Evolutionary conservation across 2,329 filamentous ascomycete genomes (phyloP).

Genomic region (Claviceps africana): DNA sequence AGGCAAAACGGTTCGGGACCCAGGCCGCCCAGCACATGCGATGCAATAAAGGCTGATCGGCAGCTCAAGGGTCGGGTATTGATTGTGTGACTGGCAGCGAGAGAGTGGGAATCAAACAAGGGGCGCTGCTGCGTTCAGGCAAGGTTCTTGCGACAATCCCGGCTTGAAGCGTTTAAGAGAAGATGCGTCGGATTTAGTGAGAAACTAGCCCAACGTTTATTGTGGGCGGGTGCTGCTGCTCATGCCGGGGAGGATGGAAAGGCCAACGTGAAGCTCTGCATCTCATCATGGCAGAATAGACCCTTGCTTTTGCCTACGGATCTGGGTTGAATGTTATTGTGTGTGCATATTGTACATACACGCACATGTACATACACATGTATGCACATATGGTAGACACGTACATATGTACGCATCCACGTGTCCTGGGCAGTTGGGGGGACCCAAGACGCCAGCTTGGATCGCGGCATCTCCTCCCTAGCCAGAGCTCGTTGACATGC

Average conservation of each 20-base stretch:
- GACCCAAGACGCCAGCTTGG: neutral
- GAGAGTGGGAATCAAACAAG: constrained; percentile 8
- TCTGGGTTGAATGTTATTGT: too few relatives aligned
- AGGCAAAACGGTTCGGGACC: constrained; percentile 14
- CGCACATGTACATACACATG: too few relatives aligned
- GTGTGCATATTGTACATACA: too few relatives aligned
- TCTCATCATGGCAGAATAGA: neutral
- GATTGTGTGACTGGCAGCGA: constrained; percentile 33
- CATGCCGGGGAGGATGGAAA: constrained; percentile 14
- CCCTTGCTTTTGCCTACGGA: neutral
- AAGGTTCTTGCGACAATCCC: constrained; percentile 4
- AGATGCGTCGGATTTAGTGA: constrained; percentile 6
- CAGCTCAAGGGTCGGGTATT: constrained; percentile 30
- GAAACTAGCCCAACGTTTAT: neutral
- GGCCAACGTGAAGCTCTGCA: neutral
- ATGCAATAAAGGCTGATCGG: constrained; percentile 21
- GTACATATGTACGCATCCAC: neutral
- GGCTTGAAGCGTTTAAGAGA: constrained; percentile 4
- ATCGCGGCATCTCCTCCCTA: neutral
- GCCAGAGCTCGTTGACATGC: too few relatives aligned
- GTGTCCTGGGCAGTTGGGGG: neutral
- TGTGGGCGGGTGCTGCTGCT: too few relatives aligned
- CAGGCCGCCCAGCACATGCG: constrained; percentile 10
- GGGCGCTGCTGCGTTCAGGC: constrained; percentile 22
- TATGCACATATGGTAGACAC: too few relatives aligned